Evolutionary conservation across 352 stramenopile genomes (phyloP), one percentile per base, ranked within the genome.

Genomic region (Thraustotheca clavata): DNA sequence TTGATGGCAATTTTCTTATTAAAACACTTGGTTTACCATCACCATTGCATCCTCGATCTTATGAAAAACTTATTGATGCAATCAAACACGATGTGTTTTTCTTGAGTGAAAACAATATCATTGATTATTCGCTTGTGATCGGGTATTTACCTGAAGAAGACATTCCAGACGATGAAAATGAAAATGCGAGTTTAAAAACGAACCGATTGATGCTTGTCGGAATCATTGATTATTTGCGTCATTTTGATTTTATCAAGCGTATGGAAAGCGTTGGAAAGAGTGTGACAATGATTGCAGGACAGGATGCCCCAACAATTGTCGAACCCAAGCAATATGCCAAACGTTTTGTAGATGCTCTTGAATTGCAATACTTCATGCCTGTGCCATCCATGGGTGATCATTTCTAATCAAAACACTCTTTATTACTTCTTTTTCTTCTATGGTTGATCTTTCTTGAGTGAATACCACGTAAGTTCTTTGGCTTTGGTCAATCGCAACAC

Each of bases 61-160:
- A 95, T 59, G 62, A 74, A n/a, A 76, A 83, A 49, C 71, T 93
- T 26, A 59, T 83, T 47, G 77, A 83, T 31, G 96, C 94, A 22
- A 96, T 99, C 69, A 73, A 97, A 54, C 98, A 98, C 77, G 93
- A 99, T 74, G 97, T 94, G 14, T 68, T 87, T 24, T 99, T 99
- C 69, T 83, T 99, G 39, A 95, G 86, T 41, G 98, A 97, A 33
- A 98, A 98, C 59, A 99, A 99, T 74, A 97, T 99, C 38, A 84
- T 99, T 48, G 97, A 99, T 74, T 99, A 99, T 65, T 99, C 94
- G 16, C 98, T 99, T 76, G 77, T 99, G n/a, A 88, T 99, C 9
- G 73, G 97, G 59, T 54, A 97, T 83, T 65, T 79, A 83, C 39
- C 67, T 11, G 62, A 88, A 70, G 61, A 80, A 82, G 65, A 79